Conservation (phyloP, 805 yeast species). For the Yamadazyma paraphyllophila region DNA sequence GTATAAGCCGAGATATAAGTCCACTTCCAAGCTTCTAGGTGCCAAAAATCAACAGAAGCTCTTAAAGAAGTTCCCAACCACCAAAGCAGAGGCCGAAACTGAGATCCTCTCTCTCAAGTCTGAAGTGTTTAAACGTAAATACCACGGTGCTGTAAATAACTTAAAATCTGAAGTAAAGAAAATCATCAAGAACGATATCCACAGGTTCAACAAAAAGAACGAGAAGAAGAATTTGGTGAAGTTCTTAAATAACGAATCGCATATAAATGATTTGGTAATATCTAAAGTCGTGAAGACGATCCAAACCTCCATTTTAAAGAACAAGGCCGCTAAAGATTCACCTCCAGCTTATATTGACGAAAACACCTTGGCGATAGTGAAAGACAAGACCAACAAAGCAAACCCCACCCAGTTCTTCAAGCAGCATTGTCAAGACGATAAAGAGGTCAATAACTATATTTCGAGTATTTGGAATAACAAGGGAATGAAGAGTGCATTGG, state of each 20-base stretch:
- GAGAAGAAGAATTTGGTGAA: conserved; percentile 15
- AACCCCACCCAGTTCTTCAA: conserved; percentile 52
- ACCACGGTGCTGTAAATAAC: conserved; percentile 44
- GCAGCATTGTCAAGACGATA: conserved; percentile 37
- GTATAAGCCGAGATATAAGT: conserved; percentile 45
- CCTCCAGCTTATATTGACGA: conserved; percentile 37
- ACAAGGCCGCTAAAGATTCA: conserved; percentile 24
- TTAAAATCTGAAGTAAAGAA: conserved; percentile 35
- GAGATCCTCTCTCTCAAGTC: conserved; percentile 46
- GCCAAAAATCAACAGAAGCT: conserved; percentile 46
- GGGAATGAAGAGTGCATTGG: conserved; percentile 31
- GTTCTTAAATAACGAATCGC: conserved; percentile 21
- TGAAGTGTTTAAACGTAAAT: conserved; percentile 48
- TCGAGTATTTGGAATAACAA: conserved; percentile 49
- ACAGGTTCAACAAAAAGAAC: conserved; percentile 13
- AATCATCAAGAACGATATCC: conserved; percentile 14
- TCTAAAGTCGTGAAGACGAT: conserved; percentile 34
- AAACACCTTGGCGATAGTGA: conserved; percentile 24
- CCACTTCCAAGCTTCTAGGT: conserved; percentile 45
- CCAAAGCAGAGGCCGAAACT: conserved; percentile 41
- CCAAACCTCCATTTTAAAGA: conserved; percentile 23
- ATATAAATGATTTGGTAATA: conserved; percentile 24
- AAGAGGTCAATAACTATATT: conserved; percentile 43
- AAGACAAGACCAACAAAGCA: conserved; percentile 24
- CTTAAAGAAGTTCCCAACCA: conserved; percentile 38